Conservation (phyloP, 1,139 yeast species). For the Schwanniomyces etchellsii region DNA sequence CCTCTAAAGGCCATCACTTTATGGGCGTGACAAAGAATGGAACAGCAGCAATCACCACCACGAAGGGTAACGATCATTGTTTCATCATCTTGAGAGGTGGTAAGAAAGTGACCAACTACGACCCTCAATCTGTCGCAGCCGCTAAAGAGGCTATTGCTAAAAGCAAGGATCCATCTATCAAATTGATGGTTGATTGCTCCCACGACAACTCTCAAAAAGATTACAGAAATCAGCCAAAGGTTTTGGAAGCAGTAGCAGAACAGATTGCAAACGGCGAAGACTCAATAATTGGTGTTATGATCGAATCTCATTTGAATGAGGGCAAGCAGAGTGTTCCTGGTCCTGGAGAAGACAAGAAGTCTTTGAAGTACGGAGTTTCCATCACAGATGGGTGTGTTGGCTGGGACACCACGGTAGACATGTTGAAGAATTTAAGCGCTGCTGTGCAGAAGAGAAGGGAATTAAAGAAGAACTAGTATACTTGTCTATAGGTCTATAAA, state of each 20-base stretch:
- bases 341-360: constrained; percentile 51
- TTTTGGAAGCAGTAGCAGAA: constrained; percentile 68
- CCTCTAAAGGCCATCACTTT: constrained; percentile 90
- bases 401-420: constrained; percentile 82
- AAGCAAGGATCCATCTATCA: constrained; percentile 38
- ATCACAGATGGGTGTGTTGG: constrained; percentile 95
- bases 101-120: constrained; percentile 88
- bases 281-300: constrained; percentile 86
- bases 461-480: constrained; percentile 8
- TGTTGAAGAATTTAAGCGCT: constrained; percentile 70
- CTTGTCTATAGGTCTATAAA: neutral
- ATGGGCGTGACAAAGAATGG: constrained; percentile 97
- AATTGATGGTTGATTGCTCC: constrained; percentile 91
- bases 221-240: constrained; percentile 91
- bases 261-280: constrained; percentile 81
- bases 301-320: constrained; percentile 87
- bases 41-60: constrained; percentile 90
- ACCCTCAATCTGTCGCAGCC: constrained; percentile 65
- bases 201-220: constrained; percentile 96
- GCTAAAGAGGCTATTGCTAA: constrained; percentile 54
- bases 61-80: constrained; percentile 88
- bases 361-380: constrained; percentile 89
- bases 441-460: constrained; percentile 81
- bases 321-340: constrained; percentile 85
- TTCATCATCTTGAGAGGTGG: constrained; percentile 95